Conservation (phyloP, 305 asterid genomes). For the Coffea humblotiana region DNA sequence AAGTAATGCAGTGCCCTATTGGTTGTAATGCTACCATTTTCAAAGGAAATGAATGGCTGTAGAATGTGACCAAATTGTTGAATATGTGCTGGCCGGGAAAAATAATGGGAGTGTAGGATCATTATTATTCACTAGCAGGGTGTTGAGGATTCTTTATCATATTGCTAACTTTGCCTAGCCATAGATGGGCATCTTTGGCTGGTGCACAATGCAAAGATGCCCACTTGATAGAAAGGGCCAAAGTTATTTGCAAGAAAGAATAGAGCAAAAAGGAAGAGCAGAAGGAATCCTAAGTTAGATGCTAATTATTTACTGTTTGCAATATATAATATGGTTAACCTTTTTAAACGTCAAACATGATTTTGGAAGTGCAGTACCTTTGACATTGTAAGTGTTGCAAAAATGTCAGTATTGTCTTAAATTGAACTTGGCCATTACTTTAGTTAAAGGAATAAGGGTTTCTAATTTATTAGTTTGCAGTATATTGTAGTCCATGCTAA, state of each 20-base stretch:
- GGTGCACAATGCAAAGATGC: neutral
- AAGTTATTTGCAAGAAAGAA: neutral
- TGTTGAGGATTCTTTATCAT: neutral
- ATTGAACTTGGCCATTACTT: neutral
- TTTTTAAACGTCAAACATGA: neutral
- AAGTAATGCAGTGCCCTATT: neutral
- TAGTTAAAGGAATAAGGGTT: neutral
- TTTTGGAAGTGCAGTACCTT: neutral
- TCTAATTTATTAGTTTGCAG: neutral
- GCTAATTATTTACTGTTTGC: neutral
- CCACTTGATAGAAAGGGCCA: neutral
- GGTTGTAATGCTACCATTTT: neutral
- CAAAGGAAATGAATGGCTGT: too few species aligned
- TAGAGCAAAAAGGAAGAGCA: neutral
- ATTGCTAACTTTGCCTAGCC: neutral
- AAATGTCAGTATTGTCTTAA: neutral
- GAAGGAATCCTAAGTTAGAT: slow-evolving; percentile 10
- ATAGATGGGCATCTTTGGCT: neutral
- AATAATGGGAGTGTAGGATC: slow-evolving; percentile 5
- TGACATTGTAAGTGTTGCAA: neutral
- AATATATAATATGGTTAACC: neutral
- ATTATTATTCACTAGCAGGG: neutral
- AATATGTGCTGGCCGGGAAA: neutral
- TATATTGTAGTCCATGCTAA: neutral
- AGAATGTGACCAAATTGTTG: too few species aligned